Evolutionary conservation across 2,329 filamentous ascomycete genomes (phyloP).

Genomic region (Scytalidium lignicola): DNA sequence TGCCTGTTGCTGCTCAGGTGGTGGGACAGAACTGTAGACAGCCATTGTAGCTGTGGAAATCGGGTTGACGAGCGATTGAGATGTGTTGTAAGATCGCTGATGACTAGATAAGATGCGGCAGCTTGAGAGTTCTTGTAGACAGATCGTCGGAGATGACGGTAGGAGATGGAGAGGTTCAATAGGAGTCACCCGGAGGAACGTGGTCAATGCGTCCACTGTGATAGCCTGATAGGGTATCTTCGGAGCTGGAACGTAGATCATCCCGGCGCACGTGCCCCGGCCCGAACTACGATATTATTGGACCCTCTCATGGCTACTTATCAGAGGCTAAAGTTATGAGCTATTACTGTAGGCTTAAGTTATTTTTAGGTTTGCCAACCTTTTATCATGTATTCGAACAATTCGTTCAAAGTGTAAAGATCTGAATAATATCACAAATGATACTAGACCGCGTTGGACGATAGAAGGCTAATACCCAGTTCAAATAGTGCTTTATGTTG

Average conservation of each 20-base stretch:
- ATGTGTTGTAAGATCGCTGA: not conserved
- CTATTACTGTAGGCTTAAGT: no score
- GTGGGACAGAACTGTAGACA: slow-evolving; percentile 49
- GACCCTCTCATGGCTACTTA: no score
- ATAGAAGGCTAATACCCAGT: no score
- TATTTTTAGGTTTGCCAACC: no score
- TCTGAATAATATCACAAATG: no score
- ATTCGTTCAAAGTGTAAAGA: no score
- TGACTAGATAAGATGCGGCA: not conserved
- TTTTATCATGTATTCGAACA: no score
- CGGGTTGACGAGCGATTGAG: not conserved
- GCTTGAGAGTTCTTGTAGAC: not conserved
- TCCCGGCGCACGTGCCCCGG: not conserved
- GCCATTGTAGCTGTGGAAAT: slow-evolving; percentile 35
- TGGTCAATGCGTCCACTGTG: not conserved
- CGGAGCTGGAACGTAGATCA: no score
- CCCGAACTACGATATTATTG: not conserved
- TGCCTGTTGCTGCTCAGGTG: slow-evolving; percentile 33
- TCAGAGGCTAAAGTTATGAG: no score
- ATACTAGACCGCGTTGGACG: no score
- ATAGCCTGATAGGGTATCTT: not conserved
- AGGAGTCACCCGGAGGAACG: not conserved
- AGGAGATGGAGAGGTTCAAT: not conserved
- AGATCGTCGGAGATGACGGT: not conserved
- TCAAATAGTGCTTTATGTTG: no score